Percentiles rank a stretch among this genome's conserved stretches.
phyloP scores from a whole-genome alignment of 2,329 filamentous ascomycete genomes.

The Arthrocladium fulminans region DNA sequence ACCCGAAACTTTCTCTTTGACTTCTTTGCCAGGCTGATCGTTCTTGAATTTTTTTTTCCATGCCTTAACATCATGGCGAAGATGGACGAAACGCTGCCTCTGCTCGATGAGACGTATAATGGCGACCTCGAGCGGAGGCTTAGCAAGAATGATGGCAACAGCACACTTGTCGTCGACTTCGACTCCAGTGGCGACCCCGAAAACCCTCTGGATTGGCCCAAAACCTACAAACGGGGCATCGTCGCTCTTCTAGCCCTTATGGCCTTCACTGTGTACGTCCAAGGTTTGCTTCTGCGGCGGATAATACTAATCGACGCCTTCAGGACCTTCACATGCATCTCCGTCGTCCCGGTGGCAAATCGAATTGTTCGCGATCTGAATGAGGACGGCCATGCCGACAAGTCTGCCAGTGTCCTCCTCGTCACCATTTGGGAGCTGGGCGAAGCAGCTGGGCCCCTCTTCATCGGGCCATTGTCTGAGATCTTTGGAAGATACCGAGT shows the following conservation, averaged over 20 bases:
- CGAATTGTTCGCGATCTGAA: conserved; percentile 42
- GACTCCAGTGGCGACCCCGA: conserved; percentile 19
- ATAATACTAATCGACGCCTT: background rate
- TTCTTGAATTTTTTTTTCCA: too few relatives aligned
- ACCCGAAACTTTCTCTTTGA: too few relatives aligned
- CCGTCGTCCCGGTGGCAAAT: conserved; percentile 46
- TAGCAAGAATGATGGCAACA: conserved; percentile 1
- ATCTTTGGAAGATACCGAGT: conserved; percentile 33
- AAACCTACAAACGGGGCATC: conserved; percentile 20
- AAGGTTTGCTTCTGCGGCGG: background rate
- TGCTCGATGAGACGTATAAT: conserved; percentile 9
- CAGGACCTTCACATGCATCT: conserved; percentile 52
- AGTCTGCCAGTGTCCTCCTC: conserved; percentile 43
- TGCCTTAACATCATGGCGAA: too few relatives aligned
- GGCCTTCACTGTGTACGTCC: conserved; percentile 20
- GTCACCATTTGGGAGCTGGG: conserved; percentile 44
- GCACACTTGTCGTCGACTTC: conserved; percentile 17
- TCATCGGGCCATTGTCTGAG: conserved; percentile 40
- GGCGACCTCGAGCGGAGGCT: background rate
- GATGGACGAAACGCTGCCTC: conserved; percentile 16
- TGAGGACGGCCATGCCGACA: conserved; percentile 31
- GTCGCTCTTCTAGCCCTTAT: conserved; percentile 20
- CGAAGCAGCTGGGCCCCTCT: conserved; percentile 38
- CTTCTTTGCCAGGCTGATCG: too few relatives aligned
- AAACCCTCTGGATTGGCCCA: conserved; percentile 23